Percentiles rank a stretch among this genome's conserved stretches.
phyloP scores from a whole-genome alignment of 495 filamentous ascomycete genomes.

The Physcia stellaris region DNA sequence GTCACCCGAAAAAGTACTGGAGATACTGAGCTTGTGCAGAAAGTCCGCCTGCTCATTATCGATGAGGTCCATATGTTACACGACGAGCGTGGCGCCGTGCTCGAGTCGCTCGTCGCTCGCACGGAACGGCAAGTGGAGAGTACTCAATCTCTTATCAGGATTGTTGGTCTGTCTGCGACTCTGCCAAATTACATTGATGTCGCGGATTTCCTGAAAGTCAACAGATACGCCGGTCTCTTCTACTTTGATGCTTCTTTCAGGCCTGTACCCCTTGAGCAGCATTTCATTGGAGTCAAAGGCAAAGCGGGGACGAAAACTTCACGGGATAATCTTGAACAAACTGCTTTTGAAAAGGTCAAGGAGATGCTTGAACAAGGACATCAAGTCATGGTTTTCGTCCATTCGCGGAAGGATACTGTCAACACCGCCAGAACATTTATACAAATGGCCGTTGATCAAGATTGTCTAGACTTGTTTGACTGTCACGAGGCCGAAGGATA shows the following conservation, averaged over 20 bases:
- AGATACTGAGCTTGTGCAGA: constrained; percentile 94
- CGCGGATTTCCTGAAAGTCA: constrained; percentile 91
- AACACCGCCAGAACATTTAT: constrained; percentile 73
- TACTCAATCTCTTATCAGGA: constrained; percentile 91
- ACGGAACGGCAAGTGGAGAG: constrained; percentile 96
- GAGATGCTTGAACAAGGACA: constrained; percentile 80
- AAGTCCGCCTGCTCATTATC: constrained; percentile 90
- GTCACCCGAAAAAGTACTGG: constrained; percentile 93
- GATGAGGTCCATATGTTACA: constrained; percentile 99
- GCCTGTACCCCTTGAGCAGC: constrained; percentile 91
- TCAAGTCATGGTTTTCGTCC: constrained; percentile 98
- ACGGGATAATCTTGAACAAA: constrained; percentile 74
- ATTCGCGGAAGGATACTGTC: constrained; percentile 88
- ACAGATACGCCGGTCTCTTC: constrained; percentile 83
- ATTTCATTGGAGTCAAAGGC: constrained; percentile 92
- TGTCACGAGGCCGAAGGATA: constrained; percentile 57
- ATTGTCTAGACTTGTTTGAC: constrained; percentile 58
- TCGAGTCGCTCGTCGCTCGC: constrained; percentile 87
- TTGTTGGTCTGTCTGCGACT: constrained; percentile 88
- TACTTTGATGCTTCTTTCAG: constrained; percentile 96
- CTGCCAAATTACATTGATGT: constrained; percentile 95
- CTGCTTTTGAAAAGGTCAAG: constrained; percentile 86
- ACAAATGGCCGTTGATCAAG: constrained; percentile 72
- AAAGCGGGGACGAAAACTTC: constrained; percentile 67
- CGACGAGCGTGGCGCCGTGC: constrained; percentile 88